Percentiles rank a stretch among this genome's conserved stretches.
These are phyloP conservation scores for Hyphopichia burtonii DNA, from an alignment of 1,139 yeast genomes.

Conservation along the genomic window DNA sequence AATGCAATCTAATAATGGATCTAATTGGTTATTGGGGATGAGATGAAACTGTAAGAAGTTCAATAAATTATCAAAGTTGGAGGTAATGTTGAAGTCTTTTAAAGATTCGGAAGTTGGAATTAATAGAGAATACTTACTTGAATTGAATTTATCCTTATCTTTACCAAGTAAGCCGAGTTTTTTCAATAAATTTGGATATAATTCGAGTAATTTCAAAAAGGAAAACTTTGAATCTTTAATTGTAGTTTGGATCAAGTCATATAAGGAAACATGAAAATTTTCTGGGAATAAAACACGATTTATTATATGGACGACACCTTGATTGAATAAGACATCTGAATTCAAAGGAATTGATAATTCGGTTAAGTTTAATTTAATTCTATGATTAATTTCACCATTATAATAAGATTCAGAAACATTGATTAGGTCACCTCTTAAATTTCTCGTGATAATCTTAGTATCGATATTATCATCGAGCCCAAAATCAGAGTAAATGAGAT, in stretches of 20 bases:
- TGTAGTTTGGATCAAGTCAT: constrained; percentile 52
- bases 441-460: constrained; percentile 18
- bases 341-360: constrained; percentile 36
- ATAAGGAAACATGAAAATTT: constrained; percentile 50
- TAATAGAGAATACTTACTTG: constrained; percentile 60
- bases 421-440: constrained; percentile 39
- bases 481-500: constrained; percentile 67
- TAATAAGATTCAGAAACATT: constrained; percentile 16
- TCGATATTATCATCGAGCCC: constrained; percentile 23
- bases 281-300: constrained; percentile 58
- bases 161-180: constrained; percentile 18
- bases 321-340: constrained; percentile 71
- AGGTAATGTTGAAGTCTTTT: constrained; percentile 50
- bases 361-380: constrained; percentile 26
- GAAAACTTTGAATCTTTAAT: constrained; percentile 44
- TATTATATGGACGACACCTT: constrained; percentile 84
- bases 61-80: constrained; percentile 41
- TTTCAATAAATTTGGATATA: constrained; percentile 25
- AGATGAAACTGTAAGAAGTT: constrained; percentile 67
- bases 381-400: constrained; percentile 27
- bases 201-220: constrained; percentile 49
- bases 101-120: constrained; percentile 70
- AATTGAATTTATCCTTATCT: constrained; percentile 11
- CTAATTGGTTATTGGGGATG: constrained; percentile 53
- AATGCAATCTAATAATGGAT: constrained; percentile 31